These are phyloP conservation scores for Zygoascus biomembranicola DNA, from an alignment of 805 yeast genomes.

Conservation along the genomic window DNA sequence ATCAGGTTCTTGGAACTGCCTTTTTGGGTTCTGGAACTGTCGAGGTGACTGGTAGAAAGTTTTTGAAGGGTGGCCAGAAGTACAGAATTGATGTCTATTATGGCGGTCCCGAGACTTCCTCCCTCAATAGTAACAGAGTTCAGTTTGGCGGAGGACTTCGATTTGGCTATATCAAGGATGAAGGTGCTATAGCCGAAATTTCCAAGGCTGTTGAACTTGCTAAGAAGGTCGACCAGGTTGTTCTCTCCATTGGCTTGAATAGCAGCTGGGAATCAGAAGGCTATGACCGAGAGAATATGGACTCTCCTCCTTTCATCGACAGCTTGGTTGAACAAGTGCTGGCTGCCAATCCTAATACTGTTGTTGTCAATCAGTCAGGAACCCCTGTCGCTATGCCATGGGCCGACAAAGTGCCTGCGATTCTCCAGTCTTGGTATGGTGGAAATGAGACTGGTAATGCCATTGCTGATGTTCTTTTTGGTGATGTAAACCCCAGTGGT, in stretches of 20 bases:
- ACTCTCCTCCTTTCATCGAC: slow-evolving; percentile 40
- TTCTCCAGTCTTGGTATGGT: slow-evolving; percentile 47
- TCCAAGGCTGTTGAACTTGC: slow-evolving; percentile 30
- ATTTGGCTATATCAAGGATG: slow-evolving; percentile 5
- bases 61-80: slow-evolving; percentile 36
- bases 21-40: slow-evolving; percentile 48
- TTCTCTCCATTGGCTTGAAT: slow-evolving; percentile 42
- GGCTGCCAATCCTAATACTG: slow-evolving; percentile 40
- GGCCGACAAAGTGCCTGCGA: slow-evolving; percentile 33
- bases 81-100: slow-evolving; percentile 40
- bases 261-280: slow-evolving; percentile 54
- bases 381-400: slow-evolving; percentile 55
- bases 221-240: slow-evolving; percentile 39
- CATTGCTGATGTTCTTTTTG: slow-evolving; percentile 50
- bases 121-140: background rate
- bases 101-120: slow-evolving; percentile 29
- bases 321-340: slow-evolving; percentile 37
- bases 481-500: slow-evolving; percentile 52
- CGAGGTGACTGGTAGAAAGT: slow-evolving; percentile 35
- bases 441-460: slow-evolving; percentile 51
- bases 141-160: slow-evolving; percentile 8
- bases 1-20: slow-evolving; percentile 40
- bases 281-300: slow-evolving; percentile 42
- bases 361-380: slow-evolving; percentile 49
- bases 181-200: slow-evolving; percentile 26